These are phyloP conservation scores for Leonotis leonurus DNA, from an alignment of 257 asterid species.

Conservation along the genomic window DNA sequence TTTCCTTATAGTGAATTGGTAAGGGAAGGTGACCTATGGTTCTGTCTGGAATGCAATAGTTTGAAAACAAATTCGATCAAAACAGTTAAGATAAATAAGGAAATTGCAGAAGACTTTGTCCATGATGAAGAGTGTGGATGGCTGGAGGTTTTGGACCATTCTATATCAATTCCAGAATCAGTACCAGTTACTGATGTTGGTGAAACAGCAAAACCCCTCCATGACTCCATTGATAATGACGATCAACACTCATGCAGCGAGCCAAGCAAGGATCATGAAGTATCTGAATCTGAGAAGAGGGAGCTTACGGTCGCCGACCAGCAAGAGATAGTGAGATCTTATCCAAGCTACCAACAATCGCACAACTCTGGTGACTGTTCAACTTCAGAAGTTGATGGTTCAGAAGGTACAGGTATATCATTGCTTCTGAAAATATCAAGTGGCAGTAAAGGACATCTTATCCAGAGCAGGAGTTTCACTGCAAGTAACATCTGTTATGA, in stretches of 20 bases:
- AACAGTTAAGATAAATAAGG: constrained; percentile 15
- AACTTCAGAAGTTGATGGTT: constrained; percentile 35
- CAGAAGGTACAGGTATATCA: constrained; percentile 74
- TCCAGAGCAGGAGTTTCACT: constrained; percentile 69
- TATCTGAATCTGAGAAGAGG: constrained; percentile 25
- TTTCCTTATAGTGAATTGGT: constrained; percentile 31
- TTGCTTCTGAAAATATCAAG: constrained; percentile 57
- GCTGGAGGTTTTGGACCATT: constrained; percentile 24
- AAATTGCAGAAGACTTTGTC: constrained; percentile 24
- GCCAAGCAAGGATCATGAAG: constrained; percentile 28
- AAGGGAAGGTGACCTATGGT: constrained; percentile 38
- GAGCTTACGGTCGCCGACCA: constrained; percentile 9
- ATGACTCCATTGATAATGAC: constrained; percentile 17
- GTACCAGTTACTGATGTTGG: constrained; percentile 23
- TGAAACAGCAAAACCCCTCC: constrained; percentile 24
- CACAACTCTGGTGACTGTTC: constrained; percentile 20
- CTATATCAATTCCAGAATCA: constrained; percentile 30
- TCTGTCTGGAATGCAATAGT: constrained; percentile 55
- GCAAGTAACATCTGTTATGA: constrained; percentile 70
- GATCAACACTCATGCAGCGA: constrained; percentile 21
- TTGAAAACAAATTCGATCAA: constrained; percentile 30
- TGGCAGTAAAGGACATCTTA: constrained; percentile 48
- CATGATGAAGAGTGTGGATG: constrained; percentile 26
- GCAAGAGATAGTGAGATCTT: constrained; percentile 24
- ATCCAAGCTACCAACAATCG: too few relatives aligned